Evolutionary conservation across 192 early-diverging fungal species (phyloP).

Genomic region (Backusella westeae): DNA sequence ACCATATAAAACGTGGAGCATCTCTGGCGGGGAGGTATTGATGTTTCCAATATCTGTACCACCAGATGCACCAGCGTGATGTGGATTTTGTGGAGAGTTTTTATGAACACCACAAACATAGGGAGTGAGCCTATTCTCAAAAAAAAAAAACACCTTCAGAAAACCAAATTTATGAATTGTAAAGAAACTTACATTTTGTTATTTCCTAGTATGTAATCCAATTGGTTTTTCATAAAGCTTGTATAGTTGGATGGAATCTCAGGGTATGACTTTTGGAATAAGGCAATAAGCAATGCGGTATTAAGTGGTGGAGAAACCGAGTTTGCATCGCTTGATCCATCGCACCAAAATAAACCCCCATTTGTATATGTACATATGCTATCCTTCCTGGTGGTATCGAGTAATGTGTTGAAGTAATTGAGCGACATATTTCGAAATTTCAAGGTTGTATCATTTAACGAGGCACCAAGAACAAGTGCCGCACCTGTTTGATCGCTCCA

Average conservation of each 20-base stretch:
- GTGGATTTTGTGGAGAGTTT: slow-evolving; percentile 54
- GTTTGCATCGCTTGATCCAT: not conserved
- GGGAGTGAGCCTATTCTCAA: slow-evolving; percentile 35
- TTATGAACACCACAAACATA: slow-evolving; percentile 54
- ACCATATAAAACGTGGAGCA: slow-evolving; percentile 40
- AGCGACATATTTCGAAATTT: slow-evolving; percentile 29
- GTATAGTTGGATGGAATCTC: not conserved
- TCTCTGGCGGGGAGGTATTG: slow-evolving; percentile 23
- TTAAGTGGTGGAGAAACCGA: slow-evolving; percentile 9
- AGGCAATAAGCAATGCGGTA: slow-evolving; percentile 27
- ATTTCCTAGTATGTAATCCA: not conserved
- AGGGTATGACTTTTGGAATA: not conserved
- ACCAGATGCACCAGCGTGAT: slow-evolving; percentile 55
- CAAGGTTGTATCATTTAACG: slow-evolving; percentile 10
- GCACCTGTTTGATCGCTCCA: slow-evolving; percentile 45
- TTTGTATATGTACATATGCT: slow-evolving; percentile 6
- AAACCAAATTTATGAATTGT: not conserved
- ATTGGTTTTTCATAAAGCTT: not conserved
- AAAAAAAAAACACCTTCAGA: not conserved
- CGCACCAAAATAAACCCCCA: slow-evolving; percentile 35
- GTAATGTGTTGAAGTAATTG: slow-evolving; percentile 34
- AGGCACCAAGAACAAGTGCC: slow-evolving; percentile 38
- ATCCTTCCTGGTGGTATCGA: not conserved
- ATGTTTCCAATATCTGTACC: slow-evolving; percentile 41
- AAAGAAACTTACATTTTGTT: not conserved